These are phyloP conservation scores for Populus simonii DNA, from an alignment of 345 rosid genomes.

Conservation along the genomic window DNA sequence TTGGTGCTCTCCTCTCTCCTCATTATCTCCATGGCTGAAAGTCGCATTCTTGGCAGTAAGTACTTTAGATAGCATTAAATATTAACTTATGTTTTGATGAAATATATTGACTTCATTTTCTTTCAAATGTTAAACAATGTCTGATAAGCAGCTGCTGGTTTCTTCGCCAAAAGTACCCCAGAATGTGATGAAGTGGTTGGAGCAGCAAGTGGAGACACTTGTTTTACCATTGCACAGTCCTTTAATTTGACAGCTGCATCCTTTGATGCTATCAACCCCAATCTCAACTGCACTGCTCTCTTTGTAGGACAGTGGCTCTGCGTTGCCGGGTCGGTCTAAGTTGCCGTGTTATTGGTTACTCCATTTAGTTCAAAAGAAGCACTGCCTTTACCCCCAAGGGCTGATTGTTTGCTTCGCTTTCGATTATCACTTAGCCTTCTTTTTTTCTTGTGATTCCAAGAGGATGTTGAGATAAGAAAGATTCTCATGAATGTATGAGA, in stretches of 20 bases:
- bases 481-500: too few relatives aligned
- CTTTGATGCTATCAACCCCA: conserved; percentile 32
- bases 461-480: too few relatives aligned
- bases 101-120: background rate
- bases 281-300: conserved; percentile 23
- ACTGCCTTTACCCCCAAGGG: too few relatives aligned
- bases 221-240: background rate
- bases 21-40: conserved; percentile 17
- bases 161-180: background rate
- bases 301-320: conserved; percentile 46
- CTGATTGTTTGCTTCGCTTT: too few relatives aligned
- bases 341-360: background rate
- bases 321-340: conserved; percentile 6
- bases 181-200: conserved; percentile 16
- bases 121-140: background rate
- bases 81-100: background rate
- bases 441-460: too few relatives aligned
- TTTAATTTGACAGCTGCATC: background rate
- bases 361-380: too few relatives aligned
- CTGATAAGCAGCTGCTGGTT: background rate
- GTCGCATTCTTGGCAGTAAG: conserved; percentile 11
- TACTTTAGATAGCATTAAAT: background rate
- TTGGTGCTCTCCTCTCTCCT: conserved; percentile 21
- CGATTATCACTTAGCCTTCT: too few relatives aligned
- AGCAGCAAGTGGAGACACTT: conserved; percentile 8